Conservation (phyloP, 495 filamentous ascomycete genomes). For the Neurospora sp. region DNA sequence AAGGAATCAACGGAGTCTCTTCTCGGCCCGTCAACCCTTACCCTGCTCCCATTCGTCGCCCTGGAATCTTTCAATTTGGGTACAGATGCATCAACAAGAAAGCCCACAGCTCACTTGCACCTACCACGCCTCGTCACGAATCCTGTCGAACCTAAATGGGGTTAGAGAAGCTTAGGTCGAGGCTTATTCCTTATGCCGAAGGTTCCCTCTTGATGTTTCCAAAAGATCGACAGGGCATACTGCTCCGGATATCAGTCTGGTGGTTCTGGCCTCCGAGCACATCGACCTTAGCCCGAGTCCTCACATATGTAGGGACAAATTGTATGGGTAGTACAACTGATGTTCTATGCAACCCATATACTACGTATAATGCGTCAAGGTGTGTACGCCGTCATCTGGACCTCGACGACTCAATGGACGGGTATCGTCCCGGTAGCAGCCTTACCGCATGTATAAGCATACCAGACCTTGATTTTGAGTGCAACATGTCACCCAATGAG, state of each 20-base stretch:
- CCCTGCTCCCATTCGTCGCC: conserved; percentile 4
- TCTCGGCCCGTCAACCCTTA: neutral
- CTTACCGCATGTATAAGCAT: neutral
- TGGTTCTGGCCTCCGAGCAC: neutral
- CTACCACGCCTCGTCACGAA: neutral
- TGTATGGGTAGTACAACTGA: neutral
- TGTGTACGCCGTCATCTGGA: neutral
- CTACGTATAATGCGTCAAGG: neutral
- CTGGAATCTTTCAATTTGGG: conserved; percentile 1
- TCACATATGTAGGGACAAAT: neutral
- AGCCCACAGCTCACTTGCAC: neutral
- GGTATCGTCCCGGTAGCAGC: neutral
- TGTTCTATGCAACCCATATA: neutral
- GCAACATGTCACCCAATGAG: neutral
- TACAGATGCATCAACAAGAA: neutral
- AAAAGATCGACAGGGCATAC: neutral
- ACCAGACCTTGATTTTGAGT: neutral
- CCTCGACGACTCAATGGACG: neutral
- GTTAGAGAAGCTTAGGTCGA: neutral
- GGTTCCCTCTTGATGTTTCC: neutral
- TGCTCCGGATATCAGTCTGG: neutral
- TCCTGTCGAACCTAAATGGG: neutral
- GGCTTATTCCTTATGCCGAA: neutral
- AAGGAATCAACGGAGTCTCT: neutral
- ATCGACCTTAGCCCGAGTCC: neutral